phyloP scores from a whole-genome alignment of 2,329 filamentous ascomycete genomes.

The Hypoxylon sp. region DNA sequence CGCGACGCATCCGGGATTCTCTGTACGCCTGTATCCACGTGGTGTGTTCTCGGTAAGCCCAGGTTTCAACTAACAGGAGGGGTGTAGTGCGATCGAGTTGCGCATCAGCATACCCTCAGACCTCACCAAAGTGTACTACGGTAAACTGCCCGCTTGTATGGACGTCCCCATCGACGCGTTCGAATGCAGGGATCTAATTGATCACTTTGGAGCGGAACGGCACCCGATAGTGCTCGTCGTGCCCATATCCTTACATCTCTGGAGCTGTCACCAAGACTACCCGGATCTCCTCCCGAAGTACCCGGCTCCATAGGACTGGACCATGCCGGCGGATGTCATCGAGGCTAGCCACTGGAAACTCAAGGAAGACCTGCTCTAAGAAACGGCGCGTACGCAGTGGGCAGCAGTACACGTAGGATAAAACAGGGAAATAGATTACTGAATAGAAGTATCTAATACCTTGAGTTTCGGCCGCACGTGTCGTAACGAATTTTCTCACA shows the following conservation, averaged over 20 bases:
- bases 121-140: slow-evolving; percentile 34
- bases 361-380: slow-evolving; percentile 36
- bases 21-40: slow-evolving; percentile 18
- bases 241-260: slow-evolving; percentile 35
- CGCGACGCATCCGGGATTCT: slow-evolving; percentile 17
- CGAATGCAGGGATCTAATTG: slow-evolving; percentile 31
- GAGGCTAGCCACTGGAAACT: slow-evolving; percentile 38
- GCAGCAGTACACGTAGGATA: not conserved
- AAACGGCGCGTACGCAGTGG: not conserved
- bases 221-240: slow-evolving; percentile 40
- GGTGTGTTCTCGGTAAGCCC: not conserved
- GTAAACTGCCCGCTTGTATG: slow-evolving; percentile 35
- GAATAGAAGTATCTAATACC: slow-evolving; percentile 9
- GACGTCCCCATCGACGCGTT: slow-evolving; percentile 30
- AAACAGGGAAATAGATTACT: slow-evolving; percentile 9
- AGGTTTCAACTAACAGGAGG: slow-evolving; percentile 9
- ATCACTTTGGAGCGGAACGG: slow-evolving; percentile 35
- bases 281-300: slow-evolving; percentile 39
- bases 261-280: slow-evolving; percentile 37
- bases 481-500: not conserved
- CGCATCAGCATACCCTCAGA: slow-evolving; percentile 35
- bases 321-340: slow-evolving; percentile 37
- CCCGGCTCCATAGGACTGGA: slow-evolving; percentile 39
- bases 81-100: slow-evolving; percentile 24
- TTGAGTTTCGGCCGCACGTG: not conserved